A percentile compares a stretch with the other conserved stretches of the same genome.
Conservation (phyloP, 1,139 yeast species). For the Yamadazyma conglobata region DNA sequence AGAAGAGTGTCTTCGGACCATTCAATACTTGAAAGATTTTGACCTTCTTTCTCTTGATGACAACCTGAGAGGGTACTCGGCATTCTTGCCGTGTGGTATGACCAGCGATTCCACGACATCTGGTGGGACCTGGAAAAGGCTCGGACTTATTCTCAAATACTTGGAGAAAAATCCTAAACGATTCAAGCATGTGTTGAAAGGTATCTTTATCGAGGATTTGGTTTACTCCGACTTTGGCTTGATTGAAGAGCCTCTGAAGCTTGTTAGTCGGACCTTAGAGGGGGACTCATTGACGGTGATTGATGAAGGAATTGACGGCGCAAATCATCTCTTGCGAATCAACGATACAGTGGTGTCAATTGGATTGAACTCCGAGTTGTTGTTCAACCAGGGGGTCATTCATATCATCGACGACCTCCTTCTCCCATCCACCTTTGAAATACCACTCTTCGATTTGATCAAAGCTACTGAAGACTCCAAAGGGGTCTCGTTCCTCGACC, state of each 20-base stretch:
- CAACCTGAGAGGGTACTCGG: slow-evolving; percentile 62
- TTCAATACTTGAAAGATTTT: slow-evolving; percentile 30
- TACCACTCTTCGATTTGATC: slow-evolving; percentile 58
- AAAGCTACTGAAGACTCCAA: slow-evolving; percentile 40
- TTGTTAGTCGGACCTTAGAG: slow-evolving; percentile 29
- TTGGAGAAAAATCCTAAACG: slow-evolving; percentile 51
- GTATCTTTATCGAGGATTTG: slow-evolving; percentile 58
- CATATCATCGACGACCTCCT: slow-evolving; percentile 62
- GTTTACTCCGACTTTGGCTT: slow-evolving; percentile 62
- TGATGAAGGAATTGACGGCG: slow-evolving; percentile 22
- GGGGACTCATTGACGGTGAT: slow-evolving; percentile 31
- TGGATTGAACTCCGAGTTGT: slow-evolving; percentile 57
- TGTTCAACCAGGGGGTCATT: slow-evolving; percentile 82
- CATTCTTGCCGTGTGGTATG: slow-evolving; percentile 70
- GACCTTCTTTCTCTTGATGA: slow-evolving; percentile 41
- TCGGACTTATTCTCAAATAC: slow-evolving; percentile 62
- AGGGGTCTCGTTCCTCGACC: slow-evolving; percentile 40
- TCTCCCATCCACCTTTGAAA: slow-evolving; percentile 54
- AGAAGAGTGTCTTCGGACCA: slow-evolving; percentile 34
- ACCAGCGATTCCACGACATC: slow-evolving; percentile 7
- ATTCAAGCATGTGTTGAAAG: slow-evolving; percentile 50
- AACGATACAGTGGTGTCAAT: slow-evolving; percentile 28
- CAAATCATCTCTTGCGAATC: slow-evolving; percentile 23
- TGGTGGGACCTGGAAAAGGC: slow-evolving; percentile 54
- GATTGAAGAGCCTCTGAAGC: slow-evolving; percentile 19